phyloP scores from a whole-genome alignment of 305 asterid species.

The Fraxinus greggii region DNA sequence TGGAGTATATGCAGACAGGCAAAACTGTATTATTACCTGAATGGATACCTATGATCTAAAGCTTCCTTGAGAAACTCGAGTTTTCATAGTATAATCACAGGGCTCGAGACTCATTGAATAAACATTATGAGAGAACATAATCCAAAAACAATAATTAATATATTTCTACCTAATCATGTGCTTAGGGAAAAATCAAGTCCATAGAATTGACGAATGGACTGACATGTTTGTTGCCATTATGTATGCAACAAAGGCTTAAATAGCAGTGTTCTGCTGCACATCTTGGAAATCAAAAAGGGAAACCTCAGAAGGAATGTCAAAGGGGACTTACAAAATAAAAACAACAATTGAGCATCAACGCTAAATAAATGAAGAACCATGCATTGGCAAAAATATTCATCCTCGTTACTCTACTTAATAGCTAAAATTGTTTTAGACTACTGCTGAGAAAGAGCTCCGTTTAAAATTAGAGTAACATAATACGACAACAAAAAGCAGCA shows the following conservation, averaged over 20 bases:
- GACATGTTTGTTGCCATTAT: background rate
- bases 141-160: background rate
- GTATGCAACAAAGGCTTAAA: background rate
- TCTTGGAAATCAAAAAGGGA: background rate
- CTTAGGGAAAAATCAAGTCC: background rate
- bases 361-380: background rate
- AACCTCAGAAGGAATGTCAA: background rate
- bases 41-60: background rate
- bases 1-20: background rate
- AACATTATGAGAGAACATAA: background rate
- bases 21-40: background rate
- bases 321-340: background rate
- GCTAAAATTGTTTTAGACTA: background rate
- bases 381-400: background rate
- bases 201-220: background rate
- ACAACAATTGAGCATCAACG: background rate
- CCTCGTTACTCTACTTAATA: background rate
- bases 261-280: background rate
- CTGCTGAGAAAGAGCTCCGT: background rate
- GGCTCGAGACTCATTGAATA: background rate
- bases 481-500: conserved; percentile 1
- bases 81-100: background rate
- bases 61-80: background rate
- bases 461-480: background rate
- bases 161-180: background rate